Base-by-base conservation (phyloP, 1,139 yeast species). In the Geotrichum fermentans region DNA sequence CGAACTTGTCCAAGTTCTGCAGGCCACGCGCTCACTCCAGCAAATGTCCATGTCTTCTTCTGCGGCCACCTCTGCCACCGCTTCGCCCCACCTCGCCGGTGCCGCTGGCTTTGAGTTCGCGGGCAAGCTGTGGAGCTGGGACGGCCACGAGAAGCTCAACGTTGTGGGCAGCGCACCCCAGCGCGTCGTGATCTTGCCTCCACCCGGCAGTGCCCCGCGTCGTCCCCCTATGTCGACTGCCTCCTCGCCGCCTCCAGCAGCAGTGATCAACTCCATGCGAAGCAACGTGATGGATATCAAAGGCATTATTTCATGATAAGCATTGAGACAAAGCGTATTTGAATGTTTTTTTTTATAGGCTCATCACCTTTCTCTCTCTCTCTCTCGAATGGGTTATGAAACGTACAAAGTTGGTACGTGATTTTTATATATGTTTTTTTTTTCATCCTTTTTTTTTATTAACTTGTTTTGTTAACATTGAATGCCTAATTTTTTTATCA, bases 21-120 rank as follows among this genome's bases (percentile, higher is more conserved):
- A 69, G 52, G 74, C 73, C 26, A 67, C 73, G 29, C 60, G 72
- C 21, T 65, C 71, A 20, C 58, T 70, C 40, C 73, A 70, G 60
- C 69, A 66, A 52, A 57, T 70, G 38, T 63, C 69, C 2, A 39
- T 30, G 39, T 32, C 33, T 14, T 60, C 63, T 3, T 67, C 40
- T 20, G 40, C 29, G 2, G 40, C 30, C 11, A 26, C 39, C 8
- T 22, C 39, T 8, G 26, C 13, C 39, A 13, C 17, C 22, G 8
- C 22, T 10, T 24, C 40, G 16, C 14, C 30, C 13, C 29, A 10
- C 10, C n/a, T 26, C 22, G n/a, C n/a, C n/a, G n/a, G n/a, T 22
- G 58, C 10, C 28, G 6, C 28, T 48, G 44, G 47, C 52, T 68
- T 69, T 52, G 72, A 69, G 52, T 66, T 64, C 45, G 71, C 63